A percentile compares a stretch with the other conserved stretches of the same genome.
Conservation (phyloP, 2,329 filamentous ascomycete species). For the Hymenoscyphus fructigenus region DNA sequence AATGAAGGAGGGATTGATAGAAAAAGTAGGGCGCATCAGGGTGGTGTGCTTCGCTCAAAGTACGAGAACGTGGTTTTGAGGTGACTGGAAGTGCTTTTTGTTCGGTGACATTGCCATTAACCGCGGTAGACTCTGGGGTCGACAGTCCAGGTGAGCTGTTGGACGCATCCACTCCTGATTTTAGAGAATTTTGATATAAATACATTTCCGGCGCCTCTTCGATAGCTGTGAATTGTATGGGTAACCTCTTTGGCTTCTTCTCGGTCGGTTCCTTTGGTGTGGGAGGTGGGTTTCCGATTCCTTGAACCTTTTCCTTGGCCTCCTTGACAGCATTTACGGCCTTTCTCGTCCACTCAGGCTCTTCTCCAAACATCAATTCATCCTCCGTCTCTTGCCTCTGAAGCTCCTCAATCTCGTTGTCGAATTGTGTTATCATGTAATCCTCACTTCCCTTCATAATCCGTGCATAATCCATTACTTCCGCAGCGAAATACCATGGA, state of each 20-base stretch:
- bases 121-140: conserved; percentile 6
- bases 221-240: conserved; percentile 48
- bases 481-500: conserved; percentile 92
- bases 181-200: conserved; percentile 45
- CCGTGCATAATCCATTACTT: conserved; percentile 90
- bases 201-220: conserved; percentile 53
- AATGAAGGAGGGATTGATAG: conserved; percentile 70
- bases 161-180: conserved; percentile 43
- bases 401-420: conserved; percentile 74
- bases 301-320: conserved; percentile 71
- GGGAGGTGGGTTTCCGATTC: conserved; percentile 64
- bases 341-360: conserved; percentile 87
- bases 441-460: conserved; percentile 92
- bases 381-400: conserved; percentile 80
- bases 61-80: conserved; percentile 5
- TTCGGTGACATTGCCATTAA: background rate
- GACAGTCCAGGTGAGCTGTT: conserved; percentile 20
- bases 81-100: background rate
- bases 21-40: conserved; percentile 59
- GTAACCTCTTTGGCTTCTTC: conserved; percentile 46
- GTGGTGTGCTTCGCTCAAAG: conserved; percentile 27
- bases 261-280: conserved; percentile 50
- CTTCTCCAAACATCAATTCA: conserved; percentile 86
- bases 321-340: conserved; percentile 73
- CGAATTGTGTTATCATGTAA: conserved; percentile 81